Conservation (phyloP, 192 early-diverging fungal species). For the Coemansia sp. region DNA sequence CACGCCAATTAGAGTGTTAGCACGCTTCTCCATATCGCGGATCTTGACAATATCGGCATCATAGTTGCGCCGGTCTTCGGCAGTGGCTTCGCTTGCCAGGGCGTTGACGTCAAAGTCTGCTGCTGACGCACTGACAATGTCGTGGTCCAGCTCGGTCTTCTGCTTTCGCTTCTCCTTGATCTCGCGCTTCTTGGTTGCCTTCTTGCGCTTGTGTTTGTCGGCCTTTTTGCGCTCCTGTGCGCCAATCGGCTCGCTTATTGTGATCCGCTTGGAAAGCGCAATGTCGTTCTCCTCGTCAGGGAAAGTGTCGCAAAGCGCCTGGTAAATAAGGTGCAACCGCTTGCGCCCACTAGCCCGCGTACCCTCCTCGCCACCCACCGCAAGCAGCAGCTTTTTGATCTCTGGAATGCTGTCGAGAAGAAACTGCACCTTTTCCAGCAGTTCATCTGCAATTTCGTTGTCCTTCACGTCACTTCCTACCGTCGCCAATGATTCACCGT, state of each 20-base stretch:
- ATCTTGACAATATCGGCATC: constrained; percentile 41
- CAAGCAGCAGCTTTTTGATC: constrained; percentile 39
- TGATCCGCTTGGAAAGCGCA: constrained; percentile 20
- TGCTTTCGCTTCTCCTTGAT: constrained; percentile 33
- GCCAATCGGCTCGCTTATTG: constrained; percentile 26
- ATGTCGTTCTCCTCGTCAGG: constrained; percentile 43
- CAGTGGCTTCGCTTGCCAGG: constrained; percentile 31
- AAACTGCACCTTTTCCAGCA: constrained; percentile 36
- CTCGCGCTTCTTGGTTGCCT: constrained; percentile 26
- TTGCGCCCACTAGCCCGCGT: constrained; percentile 30
- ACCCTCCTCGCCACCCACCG: constrained; percentile 32
- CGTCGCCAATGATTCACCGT: not conserved
- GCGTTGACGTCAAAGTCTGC: constrained; percentile 41
- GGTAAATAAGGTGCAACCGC: constrained; percentile 42
- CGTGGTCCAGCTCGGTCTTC: constrained; percentile 7
- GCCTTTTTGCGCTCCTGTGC: constrained; percentile 42
- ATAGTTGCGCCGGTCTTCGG: constrained; percentile 33
- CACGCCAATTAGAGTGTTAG: constrained; percentile 12
- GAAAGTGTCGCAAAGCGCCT: constrained; percentile 46
- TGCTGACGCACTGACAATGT: constrained; percentile 11
- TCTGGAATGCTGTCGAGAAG: constrained; percentile 36
- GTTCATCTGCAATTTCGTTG: constrained; percentile 38
- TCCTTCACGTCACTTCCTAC: constrained; percentile 8
- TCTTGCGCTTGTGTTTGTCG: constrained; percentile 46
- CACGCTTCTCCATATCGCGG: constrained; percentile 39